Evolutionary conservation across 176 grass and related monocot species (phyloP).

Genomic region (Aegilops bicornis): DNA sequence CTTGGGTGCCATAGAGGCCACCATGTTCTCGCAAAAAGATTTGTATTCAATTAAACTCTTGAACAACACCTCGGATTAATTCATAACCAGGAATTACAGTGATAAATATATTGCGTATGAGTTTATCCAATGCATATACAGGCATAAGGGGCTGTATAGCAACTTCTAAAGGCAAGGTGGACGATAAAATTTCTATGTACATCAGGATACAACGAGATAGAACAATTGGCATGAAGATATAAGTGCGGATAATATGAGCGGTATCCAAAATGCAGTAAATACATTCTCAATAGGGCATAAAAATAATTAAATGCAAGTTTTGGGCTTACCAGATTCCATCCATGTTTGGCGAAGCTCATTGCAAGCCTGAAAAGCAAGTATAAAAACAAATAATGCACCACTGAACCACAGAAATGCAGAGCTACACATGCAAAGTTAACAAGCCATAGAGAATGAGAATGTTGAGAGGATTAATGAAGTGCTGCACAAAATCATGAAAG

Average conservation of each 20-base stretch:
- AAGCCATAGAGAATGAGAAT: background rate
- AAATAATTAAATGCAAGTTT: background rate
- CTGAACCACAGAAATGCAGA: background rate
- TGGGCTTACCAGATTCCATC: constrained; percentile 94
- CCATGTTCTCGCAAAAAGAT: background rate
- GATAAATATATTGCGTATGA: background rate
- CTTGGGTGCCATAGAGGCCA: background rate
- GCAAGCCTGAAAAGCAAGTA: constrained; percentile 68
- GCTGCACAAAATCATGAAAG: constrained; percentile 15
- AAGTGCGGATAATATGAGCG: constrained; percentile 10
- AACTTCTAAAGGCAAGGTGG: constrained; percentile 8
- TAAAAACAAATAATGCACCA: constrained; percentile 6
- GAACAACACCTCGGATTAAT: background rate
- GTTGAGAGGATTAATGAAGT: background rate
- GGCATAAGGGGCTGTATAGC: background rate
- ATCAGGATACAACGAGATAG: background rate
- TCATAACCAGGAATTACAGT: background rate
- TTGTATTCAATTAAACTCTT: background rate
- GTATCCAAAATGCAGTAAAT: background rate
- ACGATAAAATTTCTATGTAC: background rate
- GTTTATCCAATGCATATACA: background rate
- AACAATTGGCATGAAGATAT: background rate
- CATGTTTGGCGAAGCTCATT: constrained; percentile 95
- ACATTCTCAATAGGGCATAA: background rate
- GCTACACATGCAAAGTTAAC: background rate